Evolutionary conservation across 2,329 filamentous ascomycete genomes (phyloP).

Genomic region (Chrysoporthe austroafricana): DNA sequence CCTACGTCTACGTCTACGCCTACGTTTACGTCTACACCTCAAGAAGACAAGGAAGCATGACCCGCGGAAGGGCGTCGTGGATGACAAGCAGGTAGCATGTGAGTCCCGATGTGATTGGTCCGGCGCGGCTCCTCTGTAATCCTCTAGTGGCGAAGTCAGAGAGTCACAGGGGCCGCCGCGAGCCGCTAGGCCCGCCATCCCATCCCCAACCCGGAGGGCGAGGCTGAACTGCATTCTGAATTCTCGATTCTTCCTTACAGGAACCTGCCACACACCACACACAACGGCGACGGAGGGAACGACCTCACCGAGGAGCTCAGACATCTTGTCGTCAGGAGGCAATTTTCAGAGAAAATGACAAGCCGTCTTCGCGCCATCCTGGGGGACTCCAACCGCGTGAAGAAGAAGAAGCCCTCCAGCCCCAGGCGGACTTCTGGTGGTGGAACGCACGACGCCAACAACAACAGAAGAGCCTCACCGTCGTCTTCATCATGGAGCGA

Average conservation of each 20-base stretch:
- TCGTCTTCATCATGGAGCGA: constrained; percentile 30
- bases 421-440: constrained; percentile 24
- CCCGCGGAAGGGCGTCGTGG: no score
- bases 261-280: no score
- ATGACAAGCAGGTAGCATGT: neutral
- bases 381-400: constrained; percentile 31
- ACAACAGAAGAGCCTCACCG: constrained; percentile 13
- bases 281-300: neutral
- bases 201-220: neutral
- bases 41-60: neutral
- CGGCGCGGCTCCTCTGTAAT: neutral
- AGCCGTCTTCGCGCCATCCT: constrained; percentile 33
- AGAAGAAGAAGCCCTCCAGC: constrained; percentile 30
- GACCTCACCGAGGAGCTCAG: neutral
- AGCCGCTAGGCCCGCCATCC: neutral
- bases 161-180: no score
- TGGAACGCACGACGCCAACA: neutral
- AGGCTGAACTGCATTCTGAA: neutral
- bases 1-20: no score
- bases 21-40: no score
- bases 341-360: constrained; percentile 21
- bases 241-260: no score
- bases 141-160: neutral
- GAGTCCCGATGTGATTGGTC: neutral
- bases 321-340: neutral